phyloP scores from a whole-genome alignment of 106 monocot genomes.

The Dendrobium chrysotoxum region DNA sequence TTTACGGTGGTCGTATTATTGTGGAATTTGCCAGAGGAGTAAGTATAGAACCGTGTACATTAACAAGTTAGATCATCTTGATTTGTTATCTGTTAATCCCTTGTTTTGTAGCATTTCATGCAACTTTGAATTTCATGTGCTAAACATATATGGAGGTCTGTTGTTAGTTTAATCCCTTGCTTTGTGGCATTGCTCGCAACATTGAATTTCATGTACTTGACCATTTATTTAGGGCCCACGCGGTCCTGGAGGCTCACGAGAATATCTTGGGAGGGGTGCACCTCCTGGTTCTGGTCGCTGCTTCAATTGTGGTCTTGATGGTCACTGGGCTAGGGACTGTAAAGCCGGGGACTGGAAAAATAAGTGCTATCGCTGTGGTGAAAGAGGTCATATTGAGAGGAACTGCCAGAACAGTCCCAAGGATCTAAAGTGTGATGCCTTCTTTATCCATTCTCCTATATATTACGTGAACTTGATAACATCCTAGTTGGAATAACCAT shows the following conservation, averaged over 20 bases:
- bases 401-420: constrained; percentile 96
- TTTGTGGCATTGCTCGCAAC: background rate
- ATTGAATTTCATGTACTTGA: background rate
- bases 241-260: constrained; percentile 70
- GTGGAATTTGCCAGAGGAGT: constrained; percentile 96
- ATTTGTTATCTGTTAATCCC: background rate
- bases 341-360: constrained; percentile 99
- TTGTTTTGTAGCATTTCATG: background rate
- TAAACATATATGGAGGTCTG: too few species aligned
- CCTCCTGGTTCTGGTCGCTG: constrained; percentile 97
- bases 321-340: constrained; percentile 99
- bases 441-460: background rate
- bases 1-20: constrained; percentile 83
- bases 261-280: constrained; percentile 88
- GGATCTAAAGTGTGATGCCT: constrained; percentile 35
- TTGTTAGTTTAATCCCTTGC: background rate
- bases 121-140: background rate
- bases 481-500: background rate
- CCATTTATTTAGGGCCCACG: constrained; percentile 57
- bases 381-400: constrained; percentile 92
- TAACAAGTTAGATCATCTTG: too few species aligned
- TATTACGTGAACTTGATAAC: background rate
- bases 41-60: background rate
- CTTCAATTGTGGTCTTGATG: constrained; percentile 97
- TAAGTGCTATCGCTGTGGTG: constrained; percentile 99